Evolutionary conservation across 768 basidiomycete genomes (phyloP), one percentile per base, ranked within the genome.

Genomic region (Leccinum subtestaceum): DNA sequence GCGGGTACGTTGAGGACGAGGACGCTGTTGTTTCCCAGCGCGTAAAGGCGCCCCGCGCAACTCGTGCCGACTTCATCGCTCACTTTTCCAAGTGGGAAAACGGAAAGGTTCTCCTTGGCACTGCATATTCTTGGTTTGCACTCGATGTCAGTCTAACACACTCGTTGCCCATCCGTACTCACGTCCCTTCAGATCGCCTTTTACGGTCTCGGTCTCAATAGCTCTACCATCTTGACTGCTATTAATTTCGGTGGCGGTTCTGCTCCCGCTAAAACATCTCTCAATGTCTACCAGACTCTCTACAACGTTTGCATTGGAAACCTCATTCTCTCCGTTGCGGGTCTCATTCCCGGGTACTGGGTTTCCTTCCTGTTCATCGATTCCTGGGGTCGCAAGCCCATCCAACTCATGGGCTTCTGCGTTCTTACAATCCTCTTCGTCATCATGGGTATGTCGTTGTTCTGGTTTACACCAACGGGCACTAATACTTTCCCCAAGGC

Each of bases 151-250:
- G 87, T 78, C 6, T 2, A 19, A 29, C n/a, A 7, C 17, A 6
- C 15, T 51, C 21, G 29, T 52, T 15, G 17, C 9, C 36, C 21
- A 10, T 21, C 19, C n/a, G 8, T 51, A 31, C 53, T 60, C n/a
- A 65, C 47, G 6, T 50, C 17, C 27, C 53, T 63, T 27, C 52
- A 89, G 84, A 85, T 95, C 56, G 91, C 92, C 9, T 95, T 91
- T 76, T 94, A 95, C 71, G 93, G 92, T 53, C 81, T 96, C 38
- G 88, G 91, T 56, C 81, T 96, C 57, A 95, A 95, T 75, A 89
- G 86, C 3, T 80, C 84, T 36, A 84, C 86, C 69, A 88, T 95
- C 62, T 78, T 95, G 52, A 72, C 76, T 54, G 82, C 88, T 31
- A 93, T 94, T 67, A 85, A 86, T 40, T 74, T 74, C 69, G 91